These are phyloP conservation scores for Fusarium luffae DNA, from an alignment of 2,329 filamentous ascomycete species.

Conservation along the genomic window DNA sequence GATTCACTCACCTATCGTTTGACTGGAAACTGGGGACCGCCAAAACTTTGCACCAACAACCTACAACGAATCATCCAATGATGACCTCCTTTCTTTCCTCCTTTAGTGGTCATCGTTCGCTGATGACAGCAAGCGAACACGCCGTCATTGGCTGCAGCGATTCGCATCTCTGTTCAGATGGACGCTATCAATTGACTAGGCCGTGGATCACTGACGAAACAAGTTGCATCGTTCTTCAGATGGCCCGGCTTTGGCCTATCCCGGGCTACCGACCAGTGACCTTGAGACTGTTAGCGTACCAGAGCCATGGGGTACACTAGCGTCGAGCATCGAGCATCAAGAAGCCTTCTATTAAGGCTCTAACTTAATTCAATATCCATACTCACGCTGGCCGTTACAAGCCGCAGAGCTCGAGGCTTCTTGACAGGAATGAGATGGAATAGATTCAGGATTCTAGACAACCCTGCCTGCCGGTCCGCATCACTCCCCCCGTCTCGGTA, in stretches of 20 bases:
- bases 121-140: constrained; percentile 13
- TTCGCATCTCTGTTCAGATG: constrained; percentile 13
- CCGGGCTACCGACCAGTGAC: constrained; percentile 28
- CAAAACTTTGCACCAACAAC: constrained; percentile 25
- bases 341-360: constrained; percentile 11
- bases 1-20: constrained; percentile 14
- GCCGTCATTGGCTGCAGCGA: constrained; percentile 21
- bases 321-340: constrained; percentile 28
- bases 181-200: constrained; percentile 25
- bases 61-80: constrained; percentile 22
- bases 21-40: not conserved
- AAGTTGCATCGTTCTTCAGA: constrained; percentile 34
- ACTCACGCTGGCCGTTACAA: constrained; percentile 36
- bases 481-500: constrained; percentile 26
- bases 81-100: constrained; percentile 4
- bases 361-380: constrained; percentile 3
- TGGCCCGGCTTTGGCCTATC: constrained; percentile 37
- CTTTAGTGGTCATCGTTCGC: constrained; percentile 3
- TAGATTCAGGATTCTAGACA: constrained; percentile 32
- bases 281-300: constrained; percentile 41
- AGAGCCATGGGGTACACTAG: constrained; percentile 40
- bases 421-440: constrained; percentile 35
- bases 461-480: constrained; percentile 10
- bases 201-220: constrained; percentile 42
- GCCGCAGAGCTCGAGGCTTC: constrained; percentile 18